Base-by-base conservation (phyloP, 1,139 yeast species). In the Protomyces gravidus region DNA sequence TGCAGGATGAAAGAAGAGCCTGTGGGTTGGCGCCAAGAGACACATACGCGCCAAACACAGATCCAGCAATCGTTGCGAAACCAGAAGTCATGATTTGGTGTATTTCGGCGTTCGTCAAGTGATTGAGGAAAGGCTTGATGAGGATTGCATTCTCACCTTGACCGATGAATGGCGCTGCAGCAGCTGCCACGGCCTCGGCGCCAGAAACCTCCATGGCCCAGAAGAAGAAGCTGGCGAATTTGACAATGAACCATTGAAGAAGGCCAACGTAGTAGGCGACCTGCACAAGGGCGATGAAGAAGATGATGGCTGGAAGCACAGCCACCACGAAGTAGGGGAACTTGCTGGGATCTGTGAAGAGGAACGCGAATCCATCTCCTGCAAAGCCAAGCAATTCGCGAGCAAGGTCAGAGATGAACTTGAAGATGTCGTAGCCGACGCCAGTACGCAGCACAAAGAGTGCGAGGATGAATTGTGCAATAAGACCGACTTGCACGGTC, bases 101-200 rank as follows among this genome's bases (percentile, higher is more conserved):
- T 63, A 82, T 75, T 70, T 83, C 86, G 19, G 86, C 84, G 62
- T 76, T 77, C 50, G 86, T 83, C 67, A 81, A 75, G 67, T 75
- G 82, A 19, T 85, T 84, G 70, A 83, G 72, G 67, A 82, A 80
- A 61, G 82, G 84, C 70, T 82, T 82, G 68, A 83, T 77, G 65
- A 83, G 77, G 65, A 83, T 78, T 7, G 86, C 86, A 60, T 82
- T 77, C 72, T 83, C 87, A 68, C 87, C 86, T 67, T 81, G 83
- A 53, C 87, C 87, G 67, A 83, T 77, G 68, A 83, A 83, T 4
- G 87, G 87, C 46, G 86, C 80, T 1, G 86, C 86, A 50, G 86
- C 84, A 11, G 85, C 85, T 33, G 83, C 84, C 56, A 82, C 80
- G 27, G 86, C 82, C 69, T 83, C 87, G 51, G 86, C 85, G 65